Percentiles rank a stretch among this genome's conserved stretches.
Evolutionary conservation across 2,329 filamentous ascomycete genomes (phyloP).

Genomic region (Cercospora sesami): DNA sequence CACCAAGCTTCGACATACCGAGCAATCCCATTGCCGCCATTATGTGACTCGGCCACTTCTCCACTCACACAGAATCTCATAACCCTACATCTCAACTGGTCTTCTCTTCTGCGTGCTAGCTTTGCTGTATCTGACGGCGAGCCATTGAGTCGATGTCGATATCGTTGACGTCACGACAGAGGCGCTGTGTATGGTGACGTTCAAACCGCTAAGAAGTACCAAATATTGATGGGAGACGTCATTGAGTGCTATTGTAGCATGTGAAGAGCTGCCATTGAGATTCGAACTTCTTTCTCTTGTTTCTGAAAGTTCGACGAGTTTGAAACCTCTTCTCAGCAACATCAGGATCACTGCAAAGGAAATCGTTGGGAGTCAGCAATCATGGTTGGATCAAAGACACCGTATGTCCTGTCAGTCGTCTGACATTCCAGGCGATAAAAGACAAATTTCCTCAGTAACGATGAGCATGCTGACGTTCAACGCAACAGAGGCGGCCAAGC

Average conservation of each 20-base stretch:
- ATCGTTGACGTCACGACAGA: constrained; percentile 13
- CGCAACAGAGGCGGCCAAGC: constrained; percentile 33
- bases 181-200: not conserved
- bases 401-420: not conserved
- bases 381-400: constrained; percentile 17
- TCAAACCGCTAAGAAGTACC: constrained; percentile 3
- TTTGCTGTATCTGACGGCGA: too few species aligned
- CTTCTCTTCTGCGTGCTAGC: not conserved
- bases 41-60: not conserved
- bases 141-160: not conserved
- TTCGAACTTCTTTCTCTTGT: not conserved
- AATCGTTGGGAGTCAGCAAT: not conserved
- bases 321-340: not conserved
- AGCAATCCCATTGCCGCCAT: too few species aligned
- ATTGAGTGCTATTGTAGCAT: not conserved
- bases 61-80: not conserved
- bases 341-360: not conserved
- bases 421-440: too few species aligned
- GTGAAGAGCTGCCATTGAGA: not conserved
- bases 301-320: not conserved
- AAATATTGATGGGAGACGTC: not conserved
- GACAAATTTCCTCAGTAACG: too few species aligned
- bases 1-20: not conserved
- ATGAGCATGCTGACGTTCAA: not conserved
- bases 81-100: too few species aligned